Evolutionary conservation across 768 basidiomycete genomes (phyloP), one percentile per base, ranked within the genome.

Genomic region (Termitomyces eurrhizus): DNA sequence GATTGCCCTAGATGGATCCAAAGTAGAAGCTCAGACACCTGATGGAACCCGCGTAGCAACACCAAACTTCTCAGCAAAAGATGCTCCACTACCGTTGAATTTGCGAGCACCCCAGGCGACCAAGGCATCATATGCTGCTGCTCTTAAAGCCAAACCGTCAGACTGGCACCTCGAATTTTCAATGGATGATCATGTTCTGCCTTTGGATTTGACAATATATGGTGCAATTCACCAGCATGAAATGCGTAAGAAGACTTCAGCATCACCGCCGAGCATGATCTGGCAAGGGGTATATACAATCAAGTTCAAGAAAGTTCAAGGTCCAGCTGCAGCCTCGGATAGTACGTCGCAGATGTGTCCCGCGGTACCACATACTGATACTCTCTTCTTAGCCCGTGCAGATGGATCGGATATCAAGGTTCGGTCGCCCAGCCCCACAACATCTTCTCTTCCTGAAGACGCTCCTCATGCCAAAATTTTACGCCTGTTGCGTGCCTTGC

Each of bases 151-250:
- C 0, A 94, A 93, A 69, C 95, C 96, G 4, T 86, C 84, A 16
- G 96, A 98, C 68, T 99, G 94, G 93, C 95, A 99, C 71, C 85
- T 98, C 55, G 90, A 97, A 73, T 98, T 99, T 74, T 90, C 84
- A 9, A 90, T 98, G 86, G 93, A 93, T 68, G 95, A 94, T 62
- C 88, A 92, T 50, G 74, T 84, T 24, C 76, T 98, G 18, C 89
- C 91, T 0, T 74, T 95, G 60, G 92, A 95, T 70, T 79, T 95
- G 58, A 99, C 97, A 0, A 89, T 99, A 54, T 99, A 97, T 69
- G 97, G 97, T 8, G 96, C 95, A 0, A 90, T 97, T 50, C 95
- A 98, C 70, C 92, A 94, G 67, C 89, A 93, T 67, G 91, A 95
- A 71, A 83, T 84, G 72, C 82, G 90, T 61, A 90, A 92, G 78